Conservation (phyloP, 805 yeast genomes). For the Kuraishia capsulata region DNA sequence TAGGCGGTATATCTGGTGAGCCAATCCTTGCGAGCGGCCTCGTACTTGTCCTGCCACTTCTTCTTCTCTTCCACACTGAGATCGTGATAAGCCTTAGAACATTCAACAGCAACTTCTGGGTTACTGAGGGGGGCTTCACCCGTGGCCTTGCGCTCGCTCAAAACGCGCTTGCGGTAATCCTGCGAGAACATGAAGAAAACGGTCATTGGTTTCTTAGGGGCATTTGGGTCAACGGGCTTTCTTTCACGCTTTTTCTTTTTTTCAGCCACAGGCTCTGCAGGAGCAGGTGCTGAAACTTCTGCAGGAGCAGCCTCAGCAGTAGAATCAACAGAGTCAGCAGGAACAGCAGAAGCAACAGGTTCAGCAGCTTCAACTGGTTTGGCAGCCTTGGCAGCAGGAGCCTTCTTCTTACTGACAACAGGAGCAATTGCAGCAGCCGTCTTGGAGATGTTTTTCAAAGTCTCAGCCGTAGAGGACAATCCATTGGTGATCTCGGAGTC, state of each 20-base stretch:
- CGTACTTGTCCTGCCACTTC: slow-evolving; percentile 58
- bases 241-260: slow-evolving; percentile 39
- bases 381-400: not conserved
- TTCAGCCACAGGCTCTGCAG: slow-evolving; percentile 21
- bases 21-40: slow-evolving; percentile 30
- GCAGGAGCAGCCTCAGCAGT: slow-evolving; percentile 6
- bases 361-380: slow-evolving; percentile 10
- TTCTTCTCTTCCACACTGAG: slow-evolving; percentile 62
- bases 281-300: slow-evolving; percentile 5
- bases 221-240: slow-evolving; percentile 69
- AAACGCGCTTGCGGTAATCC: slow-evolving; percentile 60
- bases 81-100: slow-evolving; percentile 72
- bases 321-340: slow-evolving; percentile 12
- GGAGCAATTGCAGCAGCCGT: slow-evolving; percentile 2
- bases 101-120: slow-evolving; percentile 69
- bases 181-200: slow-evolving; percentile 75
- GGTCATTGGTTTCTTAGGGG: slow-evolving; percentile 92
- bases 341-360: slow-evolving; percentile 11
- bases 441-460: not conserved
- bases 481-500: slow-evolving; percentile 11
- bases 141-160: slow-evolving; percentile 52
- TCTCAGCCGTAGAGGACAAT: not conserved
- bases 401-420: not conserved
- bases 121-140: slow-evolving; percentile 61
- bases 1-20: slow-evolving; percentile 21